phyloP scores from a whole-genome alignment of 352 stramenopile species.

The Phytopythium montanum region DNA sequence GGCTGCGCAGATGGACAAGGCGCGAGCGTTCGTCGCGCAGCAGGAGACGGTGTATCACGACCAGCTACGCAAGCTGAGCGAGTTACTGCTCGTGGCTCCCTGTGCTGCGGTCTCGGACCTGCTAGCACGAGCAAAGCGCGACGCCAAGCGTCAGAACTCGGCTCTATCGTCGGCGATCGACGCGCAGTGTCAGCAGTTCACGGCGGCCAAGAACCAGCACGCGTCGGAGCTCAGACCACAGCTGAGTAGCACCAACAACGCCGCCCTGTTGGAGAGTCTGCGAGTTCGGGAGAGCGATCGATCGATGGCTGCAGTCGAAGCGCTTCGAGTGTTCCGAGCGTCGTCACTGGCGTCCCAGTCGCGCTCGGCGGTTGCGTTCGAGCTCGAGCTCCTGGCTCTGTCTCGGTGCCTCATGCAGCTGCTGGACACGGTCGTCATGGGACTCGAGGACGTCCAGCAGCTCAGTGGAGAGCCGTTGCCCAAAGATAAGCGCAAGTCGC shows the following conservation, averaged over 20 bases:
- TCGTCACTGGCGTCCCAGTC: constrained; percentile 33
- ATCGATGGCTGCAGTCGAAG: constrained; percentile 23
- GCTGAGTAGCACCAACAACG: constrained; percentile 74
- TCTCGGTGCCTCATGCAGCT: constrained; percentile 38
- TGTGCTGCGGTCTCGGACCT: constrained; percentile 37
- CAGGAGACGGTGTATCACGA: constrained; percentile 54
- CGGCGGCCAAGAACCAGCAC: constrained; percentile 45
- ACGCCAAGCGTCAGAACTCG: constrained; percentile 9
- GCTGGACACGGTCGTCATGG: constrained; percentile 62
- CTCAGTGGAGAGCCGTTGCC: constrained; percentile 37
- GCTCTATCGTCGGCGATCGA: constrained; percentile 24
- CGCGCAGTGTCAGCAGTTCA: constrained; percentile 30
- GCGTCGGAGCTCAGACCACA: constrained; percentile 56
- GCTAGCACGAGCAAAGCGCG: constrained; percentile 20
- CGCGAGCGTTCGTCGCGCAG: constrained; percentile 39
- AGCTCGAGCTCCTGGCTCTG: constrained; percentile 44
- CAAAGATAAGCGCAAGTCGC: constrained; percentile 65
- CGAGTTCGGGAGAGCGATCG: constrained; percentile 48
- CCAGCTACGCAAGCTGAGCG: constrained; percentile 57
- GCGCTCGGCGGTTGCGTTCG: constrained; percentile 30
- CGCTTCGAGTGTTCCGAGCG: constrained; percentile 24
- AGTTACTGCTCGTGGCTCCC: constrained; percentile 54
- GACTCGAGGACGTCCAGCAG: constrained; percentile 48
- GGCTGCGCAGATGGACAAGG: constrained; percentile 52
- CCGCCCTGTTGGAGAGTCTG: constrained; percentile 39